These are phyloP conservation scores for Megacollybia marginata DNA, from an alignment of 768 basidiomycete genomes.

Conservation along the genomic window DNA sequence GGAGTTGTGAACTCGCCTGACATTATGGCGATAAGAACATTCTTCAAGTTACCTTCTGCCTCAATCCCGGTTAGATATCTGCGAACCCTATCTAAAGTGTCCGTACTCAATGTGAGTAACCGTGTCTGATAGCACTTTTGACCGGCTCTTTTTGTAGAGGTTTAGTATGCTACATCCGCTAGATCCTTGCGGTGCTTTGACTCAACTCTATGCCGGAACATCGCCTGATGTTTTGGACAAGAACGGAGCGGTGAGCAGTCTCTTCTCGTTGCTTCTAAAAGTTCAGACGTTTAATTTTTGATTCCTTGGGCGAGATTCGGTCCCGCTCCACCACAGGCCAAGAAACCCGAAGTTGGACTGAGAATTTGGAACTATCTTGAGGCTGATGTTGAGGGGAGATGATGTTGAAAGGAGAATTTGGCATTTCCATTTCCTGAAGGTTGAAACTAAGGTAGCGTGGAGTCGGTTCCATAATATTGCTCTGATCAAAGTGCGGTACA, in stretches of 20 bases:
- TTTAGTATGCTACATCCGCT: conserved; percentile 18
- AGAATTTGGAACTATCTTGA: conserved; percentile 22
- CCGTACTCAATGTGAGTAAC: conserved; percentile 8
- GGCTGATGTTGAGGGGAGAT: too few species aligned
- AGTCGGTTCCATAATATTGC: too few species aligned
- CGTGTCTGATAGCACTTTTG: too few species aligned
- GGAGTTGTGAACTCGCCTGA: conserved; percentile 37
- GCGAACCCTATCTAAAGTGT: background rate
- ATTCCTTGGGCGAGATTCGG: conserved; percentile 20
- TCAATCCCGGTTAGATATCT: conserved; percentile 33
- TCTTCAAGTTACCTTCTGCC: conserved; percentile 31
- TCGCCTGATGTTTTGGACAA: conserved; percentile 26
- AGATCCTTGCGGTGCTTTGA: conserved; percentile 27
- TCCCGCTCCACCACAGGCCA: conserved; percentile 7
- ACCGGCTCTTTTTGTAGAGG: conserved; percentile 8
- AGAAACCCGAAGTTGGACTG: conserved; percentile 10
- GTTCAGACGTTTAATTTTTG: conserved; percentile 11
- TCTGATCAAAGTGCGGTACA: too few species aligned
- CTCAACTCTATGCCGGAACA: conserved; percentile 37
- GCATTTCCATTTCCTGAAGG: too few species aligned
- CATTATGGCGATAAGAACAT: conserved; percentile 40
- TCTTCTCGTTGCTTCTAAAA: too few species aligned
- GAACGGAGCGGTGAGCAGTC: conserved; percentile 32
- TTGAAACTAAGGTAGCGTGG: too few species aligned
- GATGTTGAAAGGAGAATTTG: too few species aligned